Evolutionary conservation across 768 basidiomycete genomes (phyloP).

Genomic region (Vishniacozyma victoriae): DNA sequence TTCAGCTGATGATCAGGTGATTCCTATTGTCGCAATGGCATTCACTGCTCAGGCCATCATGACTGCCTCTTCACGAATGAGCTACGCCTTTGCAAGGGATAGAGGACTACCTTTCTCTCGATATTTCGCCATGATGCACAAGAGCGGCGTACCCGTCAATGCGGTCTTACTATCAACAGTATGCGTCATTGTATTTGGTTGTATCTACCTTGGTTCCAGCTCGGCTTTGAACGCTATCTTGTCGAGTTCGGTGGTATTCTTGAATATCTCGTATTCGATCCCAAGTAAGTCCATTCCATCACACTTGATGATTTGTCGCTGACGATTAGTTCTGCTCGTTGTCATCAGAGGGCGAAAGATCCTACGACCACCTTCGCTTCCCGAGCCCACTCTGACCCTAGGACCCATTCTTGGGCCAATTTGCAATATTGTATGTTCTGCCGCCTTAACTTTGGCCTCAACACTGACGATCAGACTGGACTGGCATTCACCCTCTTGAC

Average conservation of each 20-base stretch:
- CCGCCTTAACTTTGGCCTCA: background rate
- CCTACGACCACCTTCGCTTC: conserved; percentile 27
- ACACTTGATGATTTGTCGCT: too few species aligned
- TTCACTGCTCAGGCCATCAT: conserved; percentile 38
- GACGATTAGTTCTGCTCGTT: conserved; percentile 19
- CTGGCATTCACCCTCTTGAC: conserved; percentile 42
- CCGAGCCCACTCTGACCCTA: conserved; percentile 44
- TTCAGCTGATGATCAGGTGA: conserved; percentile 9
- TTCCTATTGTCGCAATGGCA: conserved; percentile 35
- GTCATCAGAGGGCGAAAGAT: conserved; percentile 22
- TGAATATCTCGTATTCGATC: conserved; percentile 36
- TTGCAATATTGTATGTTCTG: conserved; percentile 21
- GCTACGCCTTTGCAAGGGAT: conserved; percentile 33
- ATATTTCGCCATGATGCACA: conserved; percentile 22
- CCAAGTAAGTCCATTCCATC: conserved; percentile 18
- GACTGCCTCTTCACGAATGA: conserved; percentile 34
- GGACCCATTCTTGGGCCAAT: conserved; percentile 35
- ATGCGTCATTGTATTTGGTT: conserved; percentile 36
- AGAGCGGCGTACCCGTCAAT: conserved; percentile 27
- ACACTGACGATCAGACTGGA: conserved; percentile 18
- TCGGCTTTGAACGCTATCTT: conserved; percentile 38
- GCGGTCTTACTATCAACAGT: conserved; percentile 25
- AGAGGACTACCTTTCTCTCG: conserved; percentile 27
- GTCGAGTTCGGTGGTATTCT: conserved; percentile 34
- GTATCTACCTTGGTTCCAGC: conserved; percentile 33